phyloP scores from a whole-genome alignment of 345 rosid species.

The Lumnitzera racemosa region DNA sequence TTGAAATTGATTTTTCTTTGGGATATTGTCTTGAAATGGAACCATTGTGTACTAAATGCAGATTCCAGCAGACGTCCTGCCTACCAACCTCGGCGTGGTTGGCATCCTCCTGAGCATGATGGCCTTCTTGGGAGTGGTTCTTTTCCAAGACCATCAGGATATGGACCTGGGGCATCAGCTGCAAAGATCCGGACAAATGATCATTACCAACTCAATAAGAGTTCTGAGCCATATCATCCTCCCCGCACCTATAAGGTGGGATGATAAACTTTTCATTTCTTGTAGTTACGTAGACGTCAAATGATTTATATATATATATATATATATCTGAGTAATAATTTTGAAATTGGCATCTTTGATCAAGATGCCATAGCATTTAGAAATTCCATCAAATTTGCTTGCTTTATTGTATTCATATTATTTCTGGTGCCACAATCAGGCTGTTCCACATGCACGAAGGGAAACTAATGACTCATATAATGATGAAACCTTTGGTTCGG shows the following conservation, averaged over 20 bases:
- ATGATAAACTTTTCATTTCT: constrained; percentile 6
- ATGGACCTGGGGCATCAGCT: constrained; percentile 47
- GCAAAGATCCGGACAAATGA: constrained; percentile 62
- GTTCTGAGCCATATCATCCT: constrained; percentile 85
- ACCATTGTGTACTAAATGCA: constrained; percentile 12
- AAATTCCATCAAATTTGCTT: not conserved
- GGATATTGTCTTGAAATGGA: constrained; percentile 2
- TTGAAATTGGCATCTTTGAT: not conserved
- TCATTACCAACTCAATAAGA: constrained; percentile 49
- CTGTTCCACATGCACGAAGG: constrained; percentile 57
- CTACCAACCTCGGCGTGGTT: constrained; percentile 62
- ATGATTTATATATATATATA: too few relatives aligned
- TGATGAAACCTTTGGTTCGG: constrained; percentile 95
- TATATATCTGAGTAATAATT: not conserved
- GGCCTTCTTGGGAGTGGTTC: constrained; percentile 98
- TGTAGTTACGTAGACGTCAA: not conserved
- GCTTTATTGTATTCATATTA: not conserved
- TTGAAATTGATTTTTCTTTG: not conserved
- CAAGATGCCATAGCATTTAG: not conserved
- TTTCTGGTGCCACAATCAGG: constrained; percentile 36
- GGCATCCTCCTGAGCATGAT: constrained; percentile 91
- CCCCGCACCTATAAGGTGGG: constrained; percentile 91
- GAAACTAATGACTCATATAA: constrained; percentile 62
- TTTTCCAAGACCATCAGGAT: constrained; percentile 76
- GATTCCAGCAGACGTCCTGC: constrained; percentile 67